Base-by-base conservation (phyloP, 768 basidiomycete species). In the Trametes villosa region DNA sequence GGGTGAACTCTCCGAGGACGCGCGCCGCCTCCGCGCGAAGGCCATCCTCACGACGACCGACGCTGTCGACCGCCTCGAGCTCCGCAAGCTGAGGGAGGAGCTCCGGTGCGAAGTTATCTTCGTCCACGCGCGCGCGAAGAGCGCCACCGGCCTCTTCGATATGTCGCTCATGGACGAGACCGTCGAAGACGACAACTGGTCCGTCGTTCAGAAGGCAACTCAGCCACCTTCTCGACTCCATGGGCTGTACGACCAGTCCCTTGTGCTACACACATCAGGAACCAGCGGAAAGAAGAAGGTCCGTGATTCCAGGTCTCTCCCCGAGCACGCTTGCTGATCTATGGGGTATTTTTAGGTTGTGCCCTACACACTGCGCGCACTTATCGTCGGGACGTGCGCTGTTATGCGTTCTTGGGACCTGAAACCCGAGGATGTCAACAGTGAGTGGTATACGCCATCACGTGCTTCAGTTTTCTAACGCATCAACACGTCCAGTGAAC, bases 241-340 rank as follows among this genome's bases (percentile, higher is more conserved):
- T 53, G 68, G 72, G 6, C 73, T 83, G 26, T 63, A 74, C 31
- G 83, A 85, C 68, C 76, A 78, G 36, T 80, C 82, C 3, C 74
- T 87, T 12, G 80, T 87, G 24, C 71, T 87, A 29, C 84, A 85
- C 63, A 86, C 85, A 2, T 83, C 81, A 41, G 85, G 85, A 0
- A 86, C 84, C n/a, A 86, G 83, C 50, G 83, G 84, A 4, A 79
- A 75, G 70, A 82, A 82, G 71, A 82, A 63, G 57, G 62, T 63
- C 13, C 20, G 53, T 17, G 36, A 22, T 34, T 38, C 13, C n/a
- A 42, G 34, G 34, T 36, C 45, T 17, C 33, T 41, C 40, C 27
- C 46, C 17, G 24, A 18, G 11, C 17, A 9, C 6, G n/a, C 11
- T 22, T 26, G 17, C 36, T 48, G 18, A 50, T 31, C n/a, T 8